phyloP scores from a whole-genome alignment of 331 rosid species.

The Malus hybrid region DNA sequence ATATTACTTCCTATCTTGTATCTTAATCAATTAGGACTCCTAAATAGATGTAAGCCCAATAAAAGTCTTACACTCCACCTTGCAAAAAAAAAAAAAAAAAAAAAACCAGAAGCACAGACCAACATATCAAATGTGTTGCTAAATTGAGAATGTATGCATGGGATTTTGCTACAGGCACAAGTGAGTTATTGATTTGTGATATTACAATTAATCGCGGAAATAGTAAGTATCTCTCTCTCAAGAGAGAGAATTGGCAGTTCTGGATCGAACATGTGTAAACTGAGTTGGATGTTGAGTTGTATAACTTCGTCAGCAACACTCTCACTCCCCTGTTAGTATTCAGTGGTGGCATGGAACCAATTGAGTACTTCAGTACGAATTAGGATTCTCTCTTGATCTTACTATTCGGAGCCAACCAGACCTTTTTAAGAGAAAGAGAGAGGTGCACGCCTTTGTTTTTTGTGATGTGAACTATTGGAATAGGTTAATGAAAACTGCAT shows the following conservation, averaged over 20 bases:
- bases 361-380: background rate
- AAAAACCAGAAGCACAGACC: background rate
- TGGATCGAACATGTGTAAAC: background rate
- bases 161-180: background rate
- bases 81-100: background rate
- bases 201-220: too few species aligned
- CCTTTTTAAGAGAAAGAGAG: too few species aligned
- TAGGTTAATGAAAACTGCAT: too few species aligned
- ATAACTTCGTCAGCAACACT: background rate
- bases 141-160: background rate
- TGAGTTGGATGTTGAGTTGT: background rate
- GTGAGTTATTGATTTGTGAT: background rate
- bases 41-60: too few species aligned
- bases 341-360: slow-evolving; percentile 18
- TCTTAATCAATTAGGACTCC: too few species aligned
- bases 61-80: background rate
- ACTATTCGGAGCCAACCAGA: too few species aligned
- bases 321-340: background rate
- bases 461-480: too few species aligned
- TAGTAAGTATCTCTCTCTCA: too few species aligned
- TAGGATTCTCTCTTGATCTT: too few species aligned
- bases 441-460: too few species aligned
- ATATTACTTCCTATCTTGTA: too few species aligned
- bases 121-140: background rate
- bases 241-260: background rate